Conservation (phyloP, 1,284 basidiomycete species). For the Psilocybe mexicana region DNA sequence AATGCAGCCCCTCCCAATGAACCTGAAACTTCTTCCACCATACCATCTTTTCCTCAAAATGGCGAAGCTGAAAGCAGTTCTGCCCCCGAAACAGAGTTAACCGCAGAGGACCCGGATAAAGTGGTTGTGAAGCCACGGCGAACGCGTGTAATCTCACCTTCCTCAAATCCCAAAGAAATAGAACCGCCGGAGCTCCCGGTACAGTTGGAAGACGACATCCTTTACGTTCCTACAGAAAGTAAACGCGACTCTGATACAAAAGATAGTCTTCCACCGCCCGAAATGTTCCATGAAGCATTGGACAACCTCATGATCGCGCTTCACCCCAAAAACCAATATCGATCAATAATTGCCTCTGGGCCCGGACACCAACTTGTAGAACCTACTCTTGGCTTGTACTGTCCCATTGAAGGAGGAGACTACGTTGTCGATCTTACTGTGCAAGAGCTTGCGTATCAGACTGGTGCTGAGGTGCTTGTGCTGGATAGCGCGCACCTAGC, state of each 20-base stretch:
- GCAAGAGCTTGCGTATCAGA: constrained; percentile 68
- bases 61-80: constrained; percentile 21
- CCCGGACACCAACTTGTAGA: constrained; percentile 56
- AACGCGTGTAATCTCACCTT: constrained; percentile 30
- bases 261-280: constrained; percentile 39
- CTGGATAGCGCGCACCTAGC: constrained; percentile 81
- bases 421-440: constrained; percentile 78
- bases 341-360: constrained; percentile 56
- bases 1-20: constrained; percentile 15
- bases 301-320: constrained; percentile 73
- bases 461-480: constrained; percentile 77
- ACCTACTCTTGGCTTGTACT: constrained; percentile 79
- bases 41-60: constrained; percentile 15
- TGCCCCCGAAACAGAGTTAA: constrained; percentile 24
- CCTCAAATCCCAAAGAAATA: constrained; percentile 34
- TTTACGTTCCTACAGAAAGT: constrained; percentile 58
- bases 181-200: constrained; percentile 32
- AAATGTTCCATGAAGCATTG: constrained; percentile 68
- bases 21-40: constrained; percentile 14
- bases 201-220: constrained; percentile 48
- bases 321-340: constrained; percentile 78
- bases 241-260: constrained; percentile 24
- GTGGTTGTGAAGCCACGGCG: constrained; percentile 38
- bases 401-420: constrained; percentile 75
- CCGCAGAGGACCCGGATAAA: constrained; percentile 42